Base-by-base conservation (phyloP, 331 rosid species). In the Malus hybrid region DNA sequence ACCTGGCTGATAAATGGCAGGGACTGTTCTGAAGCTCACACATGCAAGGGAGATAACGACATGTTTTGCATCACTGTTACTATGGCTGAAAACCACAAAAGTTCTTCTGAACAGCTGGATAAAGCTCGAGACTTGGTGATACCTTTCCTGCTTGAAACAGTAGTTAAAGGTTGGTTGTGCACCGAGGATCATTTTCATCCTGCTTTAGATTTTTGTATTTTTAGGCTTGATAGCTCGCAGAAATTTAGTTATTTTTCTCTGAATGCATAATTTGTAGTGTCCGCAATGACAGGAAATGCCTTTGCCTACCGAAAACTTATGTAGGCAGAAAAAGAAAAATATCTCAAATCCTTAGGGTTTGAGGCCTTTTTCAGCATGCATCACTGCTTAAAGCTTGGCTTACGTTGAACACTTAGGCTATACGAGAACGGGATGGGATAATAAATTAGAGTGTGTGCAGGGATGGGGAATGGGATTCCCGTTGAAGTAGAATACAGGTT, bases 141-240 rank as follows among this genome's bases (percentile, higher is more conserved):
- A 80, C 97, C 96, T 44, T 76, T 78, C 81, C 85, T 95, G 84
- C 90, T 92, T 13, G 83, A 80, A 68, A 82, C 89, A 16, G 83
- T 87, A 67, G 78, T 92, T 68, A 86, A 89, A 89, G 99, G 99
- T 95, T 60, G 62, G 93, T 74, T 44, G 44, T 71, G 65, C 50
- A 22, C 67, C 19, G 24, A 36, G 14, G 8, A 36, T 10, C 57
- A 16, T 24, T 57, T 39, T 19, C 55, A 67, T 67, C 56, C 19
- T 67, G 55, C 28, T 67, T 67, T 36, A 3, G 4, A 16, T 66
- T 66, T 34, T 34, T 20, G 7, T n/a, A 19, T 66, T 66, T 65
- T 66, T 15, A 15, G 44, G 7, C 29, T 34, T 66, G 50, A n/a
- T 19, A 34, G 12, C 14, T 64, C 11, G 6, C 20, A 28, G 7